These are phyloP conservation scores for Verticillium nubilum DNA, from an alignment of 2,329 filamentous ascomycete species.

Conservation along the genomic window DNA sequence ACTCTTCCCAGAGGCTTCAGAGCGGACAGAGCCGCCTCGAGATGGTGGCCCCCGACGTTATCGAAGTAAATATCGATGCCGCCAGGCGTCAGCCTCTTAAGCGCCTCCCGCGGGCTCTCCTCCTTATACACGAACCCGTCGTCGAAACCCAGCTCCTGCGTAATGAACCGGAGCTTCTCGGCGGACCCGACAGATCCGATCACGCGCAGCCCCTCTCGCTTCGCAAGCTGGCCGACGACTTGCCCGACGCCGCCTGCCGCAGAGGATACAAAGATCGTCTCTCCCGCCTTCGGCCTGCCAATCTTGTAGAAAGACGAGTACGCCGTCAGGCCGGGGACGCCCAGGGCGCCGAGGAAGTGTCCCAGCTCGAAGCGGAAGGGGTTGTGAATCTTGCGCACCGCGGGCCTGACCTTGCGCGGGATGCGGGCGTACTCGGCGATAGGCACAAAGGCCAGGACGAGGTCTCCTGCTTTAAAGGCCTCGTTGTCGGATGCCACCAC, in stretches of 20 bases:
- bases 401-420: constrained; percentile 4
- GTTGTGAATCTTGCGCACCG: constrained; percentile 49
- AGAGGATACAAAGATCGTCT: constrained; percentile 76
- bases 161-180: constrained; percentile 68
- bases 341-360: constrained; percentile 67
- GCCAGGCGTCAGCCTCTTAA: constrained; percentile 65
- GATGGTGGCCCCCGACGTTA: constrained; percentile 47
- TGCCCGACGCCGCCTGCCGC: constrained; percentile 80
- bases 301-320: constrained; percentile 65
- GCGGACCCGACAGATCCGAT: constrained; percentile 79
- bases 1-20: constrained; percentile 63
- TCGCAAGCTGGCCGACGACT: constrained; percentile 77
- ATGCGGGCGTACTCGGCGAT: constrained; percentile 58
- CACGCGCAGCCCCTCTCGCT: constrained; percentile 72
- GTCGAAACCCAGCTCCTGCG: constrained; percentile 45
- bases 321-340: constrained; percentile 58
- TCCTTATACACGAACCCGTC: constrained; percentile 85
- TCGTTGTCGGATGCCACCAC: constrained; percentile 64
- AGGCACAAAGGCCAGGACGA: constrained; percentile 41
- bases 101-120: constrained; percentile 62
- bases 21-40: constrained; percentile 37
- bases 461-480: constrained; percentile 41
- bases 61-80: constrained; percentile 67
- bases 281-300: constrained; percentile 56
- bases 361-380: constrained; percentile 60